Base-by-base conservation (phyloP, 2,329 filamentous ascomycete genomes). In the Cylindrodendrum hubeiense region DNA sequence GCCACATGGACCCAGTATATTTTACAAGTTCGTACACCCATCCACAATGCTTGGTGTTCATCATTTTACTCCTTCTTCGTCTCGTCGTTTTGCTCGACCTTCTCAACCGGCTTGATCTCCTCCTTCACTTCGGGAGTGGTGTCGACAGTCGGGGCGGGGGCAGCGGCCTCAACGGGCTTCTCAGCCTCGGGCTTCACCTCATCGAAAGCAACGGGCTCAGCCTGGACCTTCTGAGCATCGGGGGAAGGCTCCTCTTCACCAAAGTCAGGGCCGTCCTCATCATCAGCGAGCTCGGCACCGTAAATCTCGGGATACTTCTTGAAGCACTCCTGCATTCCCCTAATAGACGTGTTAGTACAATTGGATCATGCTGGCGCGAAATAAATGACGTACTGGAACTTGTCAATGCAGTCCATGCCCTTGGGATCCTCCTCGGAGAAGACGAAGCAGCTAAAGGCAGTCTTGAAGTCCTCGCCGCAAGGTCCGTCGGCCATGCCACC, bases 361-460 rank as follows among this genome's bases (percentile, higher is more conserved):
- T 24, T 10, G 5, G 9, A 22, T 12, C 17, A 2, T n/a, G 5
- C 4, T n/a, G n/a, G n/a, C 0, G 10, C 6, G 19, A 17, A 17
- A 63, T 8, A 12, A 12, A 21, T 34, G 49, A 87, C 92, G 50
- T 86, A 96, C 94, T 97, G 95, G 87, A 98, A 98, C 83, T 96
- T 97, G 28, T 97, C 94, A 77, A 98, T 96, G 83, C 95, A 98
- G 78, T 98, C 94, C 84, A 97, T 95, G 55, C 95, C 95, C 89
- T 99, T 99, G 37, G 95, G 95, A 78, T 99, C 96, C 78, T 97
- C 93, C 44, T 89, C 90, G 3, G 93, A 97, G 83, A 91, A 96
- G n/a, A 99, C 94, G 76, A 99, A 99, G 84, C 96, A 99, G 87
- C 94, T 97, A 76, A 99, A 99, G 0, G 96, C 96, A 24, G 91